Evolutionary conservation across 768 basidiomycete species (phyloP), one percentile per base, ranked within the genome.

Genomic region (Pleurotus eryngii): DNA sequence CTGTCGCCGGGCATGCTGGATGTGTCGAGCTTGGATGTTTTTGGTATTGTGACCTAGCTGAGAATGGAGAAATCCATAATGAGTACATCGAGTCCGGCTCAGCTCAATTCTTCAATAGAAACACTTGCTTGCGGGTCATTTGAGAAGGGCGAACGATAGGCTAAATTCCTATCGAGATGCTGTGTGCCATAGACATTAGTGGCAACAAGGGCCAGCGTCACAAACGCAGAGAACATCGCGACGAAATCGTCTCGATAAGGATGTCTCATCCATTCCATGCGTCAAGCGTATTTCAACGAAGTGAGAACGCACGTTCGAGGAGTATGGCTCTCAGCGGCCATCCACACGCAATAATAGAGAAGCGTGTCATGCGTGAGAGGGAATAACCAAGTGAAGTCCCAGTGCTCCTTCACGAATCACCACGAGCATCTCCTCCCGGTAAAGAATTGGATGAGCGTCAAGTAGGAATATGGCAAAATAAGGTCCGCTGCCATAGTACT

Each of bases 21-120:
- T 59, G 61, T 75, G 72, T 18, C 73, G 72, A n/a, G 68, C 63
- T 46, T 77, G 68, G 30, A 80, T 67, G 4, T 63, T 60, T 0
- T 62, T 60, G 20, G 72, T 78, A 58, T 80, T 67, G 45, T 72
- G 69, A 12, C 71, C 68, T 54, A 79, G 68, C 79, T 81, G 54
- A 55, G 22, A 35, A 35, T 4, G 11, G 30, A 35, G 30, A 35
- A 35, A 35, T 35, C 9, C 30, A 11, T 35, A 11, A 35, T 35
- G 55, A 38, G 22, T 51, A 5, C 15, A 38, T 35, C 11, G 15
- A 48, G 48, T 26, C 22, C 8, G 15, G 49, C 20, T 17, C 14
- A n/a, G 26, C 11, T 22, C 15, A 18, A 14, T 43, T 49, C 11
- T 35, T 37, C 17, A 11, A 30, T 51, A 8, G 48, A 3, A 11